Conservation (phyloP, 352 stramenopile genomes). For the Pythium sp. region DNA sequence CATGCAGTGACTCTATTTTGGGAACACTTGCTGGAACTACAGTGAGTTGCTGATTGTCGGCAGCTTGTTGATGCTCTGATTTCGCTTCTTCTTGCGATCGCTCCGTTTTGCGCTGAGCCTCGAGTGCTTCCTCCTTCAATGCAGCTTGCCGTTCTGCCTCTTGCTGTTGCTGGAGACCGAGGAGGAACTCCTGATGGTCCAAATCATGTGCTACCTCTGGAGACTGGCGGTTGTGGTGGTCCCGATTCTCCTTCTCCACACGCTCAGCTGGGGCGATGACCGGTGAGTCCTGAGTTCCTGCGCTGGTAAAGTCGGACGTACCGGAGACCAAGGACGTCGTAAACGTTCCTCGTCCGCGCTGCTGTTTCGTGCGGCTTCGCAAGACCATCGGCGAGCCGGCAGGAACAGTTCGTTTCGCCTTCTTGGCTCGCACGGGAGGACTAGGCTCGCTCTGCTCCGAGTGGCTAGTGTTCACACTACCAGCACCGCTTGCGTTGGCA, state of each 20-base stretch:
- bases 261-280: background rate
- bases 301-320: background rate
- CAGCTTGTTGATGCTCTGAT: background rate
- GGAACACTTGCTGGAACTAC: background rate
- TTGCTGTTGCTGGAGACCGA: background rate
- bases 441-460: background rate
- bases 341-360: conserved; percentile 6
- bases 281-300: background rate
- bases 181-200: background rate
- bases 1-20: conserved; percentile 24
- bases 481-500: background rate
- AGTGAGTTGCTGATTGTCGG: background rate
- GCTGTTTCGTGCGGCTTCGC: background rate
- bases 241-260: conserved; percentile 11
- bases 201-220: background rate
- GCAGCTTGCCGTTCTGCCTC: background rate
- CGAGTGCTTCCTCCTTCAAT: background rate
- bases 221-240: background rate
- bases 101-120: background rate
- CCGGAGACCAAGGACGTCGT: conserved; percentile 8
- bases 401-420: background rate
- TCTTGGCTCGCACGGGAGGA: background rate
- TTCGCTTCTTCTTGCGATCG: background rate
- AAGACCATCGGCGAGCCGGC: background rate
- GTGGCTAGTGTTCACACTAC: background rate